Base-by-base conservation (phyloP, 208 protist species). In the Leptomonas pyrrhocoris region DNA sequence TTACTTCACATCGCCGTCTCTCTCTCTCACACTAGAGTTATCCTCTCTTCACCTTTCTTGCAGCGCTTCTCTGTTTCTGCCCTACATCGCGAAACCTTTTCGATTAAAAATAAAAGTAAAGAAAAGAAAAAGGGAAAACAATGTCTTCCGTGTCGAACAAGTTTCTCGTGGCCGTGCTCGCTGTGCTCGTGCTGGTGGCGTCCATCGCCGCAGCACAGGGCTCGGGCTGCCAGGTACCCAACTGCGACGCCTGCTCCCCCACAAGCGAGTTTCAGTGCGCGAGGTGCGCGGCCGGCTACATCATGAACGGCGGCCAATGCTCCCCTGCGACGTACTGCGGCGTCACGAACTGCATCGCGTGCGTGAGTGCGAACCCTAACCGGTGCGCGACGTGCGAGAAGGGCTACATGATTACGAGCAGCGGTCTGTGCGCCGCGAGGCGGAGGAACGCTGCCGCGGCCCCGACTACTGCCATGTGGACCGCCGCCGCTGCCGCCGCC, bases 51-150 rank as follows among this genome's bases (percentile, higher is more conserved):
- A 4, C 12, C 23, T 48, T 25, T 9, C 7, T 30, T 38, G 2
- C 23, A 15, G 6, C 5, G 18, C 23, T 57, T 40, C 30, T 38
- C 58, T 36, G 9, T 38, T 45, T 36, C 38, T 19, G 9, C 27
- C 46, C 3, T 42, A 9, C 28, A 40, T 31, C 30, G 19, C 43
- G 38, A 16, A 27, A 15, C 12, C 21, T 2, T 45, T 59, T 34
- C 18, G 18, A 31, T 7, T 54, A 57, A 27, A 57, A 5, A 57
- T 9, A 57, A 25, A 54, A 16, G 8, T 23, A 55, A 55, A 66
- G 8, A 79, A 84, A 84, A 75, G 11, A 2, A 43, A 6, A 49
- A n/a, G 45, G 27, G 53, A 68, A 81, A 76, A 19, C 2, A 31
- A 74, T 74, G 68, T 8, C 68, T 30, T 46, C 42, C n/a, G 27